Evolutionary conservation across 306 rosid genomes (phyloP).

Genomic region (Dryas octopetala): DNA sequence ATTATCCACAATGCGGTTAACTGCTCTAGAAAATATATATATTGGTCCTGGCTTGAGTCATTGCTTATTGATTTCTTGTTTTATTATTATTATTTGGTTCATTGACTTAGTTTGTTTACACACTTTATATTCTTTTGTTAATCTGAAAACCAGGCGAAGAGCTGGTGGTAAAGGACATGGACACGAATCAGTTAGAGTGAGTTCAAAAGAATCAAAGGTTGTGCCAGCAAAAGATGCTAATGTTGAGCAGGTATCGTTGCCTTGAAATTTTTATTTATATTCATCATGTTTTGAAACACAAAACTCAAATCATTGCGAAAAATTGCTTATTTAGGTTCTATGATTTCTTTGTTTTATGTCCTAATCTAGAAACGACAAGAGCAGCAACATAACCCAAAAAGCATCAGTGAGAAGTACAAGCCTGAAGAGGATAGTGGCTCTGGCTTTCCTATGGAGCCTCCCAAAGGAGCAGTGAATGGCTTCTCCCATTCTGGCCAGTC

Average conservation of each 20-base stretch:
- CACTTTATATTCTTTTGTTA: constrained; percentile 19
- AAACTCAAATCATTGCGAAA: neutral
- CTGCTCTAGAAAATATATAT: no score
- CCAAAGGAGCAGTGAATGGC: constrained; percentile 31
- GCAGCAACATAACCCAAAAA: constrained; percentile 34
- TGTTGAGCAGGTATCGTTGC: constrained; percentile 49
- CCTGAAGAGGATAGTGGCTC: constrained; percentile 48
- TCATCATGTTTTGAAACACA: neutral
- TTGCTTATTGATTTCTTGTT: no score
- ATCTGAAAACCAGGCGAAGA: constrained; percentile 46
- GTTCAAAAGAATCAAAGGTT: constrained; percentile 42
- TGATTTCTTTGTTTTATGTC: neutral
- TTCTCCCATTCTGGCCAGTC: constrained; percentile 55
- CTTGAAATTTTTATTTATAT: neutral
- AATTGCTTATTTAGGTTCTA: neutral
- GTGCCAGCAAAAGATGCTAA: constrained; percentile 52
- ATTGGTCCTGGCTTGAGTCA: constrained; percentile 6
- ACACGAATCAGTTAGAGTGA: constrained; percentile 13
- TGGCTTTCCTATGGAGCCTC: constrained; percentile 53
- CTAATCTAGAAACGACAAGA: constrained; percentile 46
- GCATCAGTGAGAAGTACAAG: constrained; percentile 51
- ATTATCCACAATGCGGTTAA: no score
- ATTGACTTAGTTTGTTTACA: neutral
- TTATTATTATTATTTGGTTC: constrained; percentile 5
- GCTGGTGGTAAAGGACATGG: constrained; percentile 42